Conservation (phyloP, 148 eudicot genomes). For the Limonium bicolor region DNA sequence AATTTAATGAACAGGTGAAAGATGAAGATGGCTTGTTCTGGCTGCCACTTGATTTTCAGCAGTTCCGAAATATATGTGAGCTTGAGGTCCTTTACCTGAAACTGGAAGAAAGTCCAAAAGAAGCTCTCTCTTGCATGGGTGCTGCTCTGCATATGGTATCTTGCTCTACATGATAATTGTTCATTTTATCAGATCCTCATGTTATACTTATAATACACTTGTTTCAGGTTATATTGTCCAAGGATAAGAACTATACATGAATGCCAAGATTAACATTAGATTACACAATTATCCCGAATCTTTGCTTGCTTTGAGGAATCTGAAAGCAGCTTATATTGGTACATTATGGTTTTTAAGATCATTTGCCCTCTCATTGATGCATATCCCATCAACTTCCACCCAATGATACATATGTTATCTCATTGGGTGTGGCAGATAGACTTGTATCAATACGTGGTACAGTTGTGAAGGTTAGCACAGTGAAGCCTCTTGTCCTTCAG, state of each 20-base stretch:
- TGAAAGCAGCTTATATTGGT: conserved; percentile 99
- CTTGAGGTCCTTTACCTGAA: conserved; percentile 29
- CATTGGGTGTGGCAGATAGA: conserved; percentile 47
- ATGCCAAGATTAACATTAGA: conserved; percentile 56
- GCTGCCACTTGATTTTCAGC: conserved; percentile 56
- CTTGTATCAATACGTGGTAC: conserved; percentile 90
- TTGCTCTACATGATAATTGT: background rate
- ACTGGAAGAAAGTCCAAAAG: conserved; percentile 63
- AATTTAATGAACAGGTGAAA: conserved; percentile 43
- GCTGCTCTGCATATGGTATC: conserved; percentile 88
- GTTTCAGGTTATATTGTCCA: conserved; percentile 32
- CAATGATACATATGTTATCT: background rate
- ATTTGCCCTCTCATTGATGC: background rate
- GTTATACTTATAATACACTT: background rate
- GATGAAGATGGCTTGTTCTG: conserved; percentile 33
- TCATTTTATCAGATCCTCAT: background rate
- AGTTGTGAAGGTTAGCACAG: conserved; percentile 84
- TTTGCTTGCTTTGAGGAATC: conserved; percentile 72
- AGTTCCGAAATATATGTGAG: conserved; percentile 46
- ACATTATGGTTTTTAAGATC: conserved; percentile 3
- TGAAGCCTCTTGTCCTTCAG: conserved; percentile 73
- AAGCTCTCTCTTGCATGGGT: conserved; percentile 79
- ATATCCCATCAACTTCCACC: background rate
- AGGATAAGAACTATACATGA: conserved; percentile 25
- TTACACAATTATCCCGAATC: conserved; percentile 70